Evolutionary conservation across 1,284 basidiomycete species (phyloP), one percentile per base, ranked within the genome.

Genomic region (Quambalaria eucalypti): DNA sequence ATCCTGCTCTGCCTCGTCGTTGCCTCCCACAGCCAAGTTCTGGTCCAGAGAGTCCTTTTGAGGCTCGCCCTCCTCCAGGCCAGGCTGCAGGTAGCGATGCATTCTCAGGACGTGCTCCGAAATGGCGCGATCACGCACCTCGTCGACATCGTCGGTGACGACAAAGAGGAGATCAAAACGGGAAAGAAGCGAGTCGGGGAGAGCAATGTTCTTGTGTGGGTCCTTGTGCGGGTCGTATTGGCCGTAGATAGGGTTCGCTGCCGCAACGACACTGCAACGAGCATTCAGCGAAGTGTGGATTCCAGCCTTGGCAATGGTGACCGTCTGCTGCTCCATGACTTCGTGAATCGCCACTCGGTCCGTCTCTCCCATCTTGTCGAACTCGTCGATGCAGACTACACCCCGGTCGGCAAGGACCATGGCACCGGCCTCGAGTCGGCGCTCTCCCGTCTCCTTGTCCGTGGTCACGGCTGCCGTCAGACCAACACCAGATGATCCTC

Each of bases 381-480:
- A 99, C 78, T 99, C 93, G 78, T 99, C 95, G 69, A 99, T 98
- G 78, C 93, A 99, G 47, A 98, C 93, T 12, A 98, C 91, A 21
- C 95, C 95, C 60, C 92, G 85, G 77, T 99, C 95, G n/a, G 95
- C 95, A 48, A 99, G 84, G 30, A 99, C 95, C 95, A 99, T 98
- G 12, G 95, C 95, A 57, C 95, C 95, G 7, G 93, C 95, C 79
- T 98, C 95, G 48, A 98, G 83, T 57, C 93, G 81, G 54, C 95
- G 84, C 76, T 99, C 95, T 67, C 80, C 81, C 16, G 95, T 98
- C 76, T 98, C 95, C 77, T 88, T 88, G 79, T 99, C 95, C 2
- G 88, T 96, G 8, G 93, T 98, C 10, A 99, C 95, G 7, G 95
- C 95, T n/a, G 95, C 95, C 0, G 95, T 99, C 48, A 99, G 79